These are phyloP conservation scores for Gossypium lobatum DNA, from an alignment of 441 rosid genomes.

Conservation along the genomic window DNA sequence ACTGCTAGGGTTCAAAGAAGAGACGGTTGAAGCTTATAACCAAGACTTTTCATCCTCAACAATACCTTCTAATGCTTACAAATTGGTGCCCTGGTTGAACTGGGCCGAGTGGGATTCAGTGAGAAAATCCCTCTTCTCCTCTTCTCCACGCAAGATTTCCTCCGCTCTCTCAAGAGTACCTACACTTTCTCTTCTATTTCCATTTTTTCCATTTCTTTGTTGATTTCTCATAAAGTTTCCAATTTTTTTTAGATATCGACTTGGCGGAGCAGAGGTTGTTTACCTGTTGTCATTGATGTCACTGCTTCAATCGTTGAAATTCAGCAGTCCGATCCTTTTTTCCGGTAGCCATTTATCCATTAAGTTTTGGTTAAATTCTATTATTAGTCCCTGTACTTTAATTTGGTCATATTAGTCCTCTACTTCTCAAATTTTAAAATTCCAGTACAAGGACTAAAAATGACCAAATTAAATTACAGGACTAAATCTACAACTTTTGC, in stretches of 20 bases:
- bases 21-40: slow-evolving; percentile 24
- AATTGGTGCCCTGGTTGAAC: slow-evolving; percentile 80
- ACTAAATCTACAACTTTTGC: no score
- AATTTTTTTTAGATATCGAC: slow-evolving; percentile 46
- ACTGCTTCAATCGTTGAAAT: slow-evolving; percentile 74
- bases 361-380: background rate
- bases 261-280: slow-evolving; percentile 81
- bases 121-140: slow-evolving; percentile 77
- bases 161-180: slow-evolving; percentile 69
- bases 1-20: slow-evolving; percentile 39
- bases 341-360: slow-evolving; percentile 29
- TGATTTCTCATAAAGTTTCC: background rate
- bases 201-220: background rate
- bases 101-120: slow-evolving; percentile 93
- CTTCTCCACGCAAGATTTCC: slow-evolving; percentile 40
- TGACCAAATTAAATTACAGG: no score
- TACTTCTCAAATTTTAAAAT: no score
- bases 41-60: slow-evolving; percentile 18
- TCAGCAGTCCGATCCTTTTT: slow-evolving; percentile 73
- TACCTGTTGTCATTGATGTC: slow-evolving; percentile 75
- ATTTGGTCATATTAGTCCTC: no score
- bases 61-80: slow-evolving; percentile 37
- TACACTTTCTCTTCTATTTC: background rate
- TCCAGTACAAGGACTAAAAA: no score
- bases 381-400: no score